Evolutionary conservation across 2,329 filamentous ascomycete genomes (phyloP).

Genomic region (Ceratocystis ficicola): DNA sequence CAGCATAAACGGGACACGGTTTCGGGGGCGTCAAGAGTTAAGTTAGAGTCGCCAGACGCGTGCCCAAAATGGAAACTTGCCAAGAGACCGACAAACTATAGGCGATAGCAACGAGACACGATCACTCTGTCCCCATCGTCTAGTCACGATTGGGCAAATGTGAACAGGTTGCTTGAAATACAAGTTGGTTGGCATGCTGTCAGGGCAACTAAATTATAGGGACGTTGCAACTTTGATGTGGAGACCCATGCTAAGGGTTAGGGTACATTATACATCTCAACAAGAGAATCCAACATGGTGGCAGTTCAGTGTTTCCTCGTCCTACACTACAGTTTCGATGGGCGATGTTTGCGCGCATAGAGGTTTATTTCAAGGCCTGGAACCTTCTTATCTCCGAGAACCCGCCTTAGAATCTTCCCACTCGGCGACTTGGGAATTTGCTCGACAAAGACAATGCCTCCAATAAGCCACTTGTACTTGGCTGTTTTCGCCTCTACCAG

Average conservation of each 20-base stretch:
- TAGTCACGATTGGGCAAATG: no score
- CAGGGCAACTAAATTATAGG: not conserved
- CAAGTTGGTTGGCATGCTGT: not conserved
- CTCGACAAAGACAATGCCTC: slow-evolving; percentile 57
- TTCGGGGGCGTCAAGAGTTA: not conserved
- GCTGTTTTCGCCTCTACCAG: slow-evolving; percentile 50
- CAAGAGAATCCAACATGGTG: no score
- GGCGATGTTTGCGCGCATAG: slow-evolving; percentile 25
- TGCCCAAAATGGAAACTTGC: not conserved
- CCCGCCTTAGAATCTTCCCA: slow-evolving; percentile 37
- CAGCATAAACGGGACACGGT: slow-evolving; percentile 6
- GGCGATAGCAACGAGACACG: no score
- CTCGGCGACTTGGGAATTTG: slow-evolving; percentile 59
- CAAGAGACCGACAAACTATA: not conserved
- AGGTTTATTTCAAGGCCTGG: slow-evolving; percentile 30
- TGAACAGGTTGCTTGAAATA: no score
- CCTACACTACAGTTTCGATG: slow-evolving; percentile 20
- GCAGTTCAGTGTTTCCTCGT: not conserved
- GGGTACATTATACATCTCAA: not conserved
- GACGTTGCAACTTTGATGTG: not conserved
- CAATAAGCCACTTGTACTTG: slow-evolving; percentile 54
- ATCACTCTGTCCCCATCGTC: no score
- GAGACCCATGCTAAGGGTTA: not conserved
- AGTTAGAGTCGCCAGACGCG: not conserved
- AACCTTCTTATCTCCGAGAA: slow-evolving; percentile 34